phyloP scores from a whole-genome alignment of 108 stramenopile genomes.

The Schizochytrium sp. region DNA sequence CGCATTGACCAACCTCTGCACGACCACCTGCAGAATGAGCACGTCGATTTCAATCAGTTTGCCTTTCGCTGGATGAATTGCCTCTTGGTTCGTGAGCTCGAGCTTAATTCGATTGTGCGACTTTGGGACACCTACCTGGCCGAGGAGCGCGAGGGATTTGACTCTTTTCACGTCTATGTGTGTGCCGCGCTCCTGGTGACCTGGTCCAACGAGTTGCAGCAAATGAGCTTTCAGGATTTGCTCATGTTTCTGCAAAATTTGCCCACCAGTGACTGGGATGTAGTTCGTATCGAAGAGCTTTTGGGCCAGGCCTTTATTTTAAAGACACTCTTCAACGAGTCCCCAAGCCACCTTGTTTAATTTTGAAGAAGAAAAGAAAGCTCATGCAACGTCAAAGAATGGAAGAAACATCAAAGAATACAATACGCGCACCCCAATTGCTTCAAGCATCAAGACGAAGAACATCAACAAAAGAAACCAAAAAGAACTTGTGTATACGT shows the following conservation, averaged over 20 bases:
- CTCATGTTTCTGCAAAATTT: constrained; percentile 80
- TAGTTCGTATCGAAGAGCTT: constrained; percentile 43
- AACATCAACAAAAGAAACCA: too few relatives aligned
- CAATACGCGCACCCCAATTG: too few relatives aligned
- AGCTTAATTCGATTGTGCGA: constrained; percentile 62
- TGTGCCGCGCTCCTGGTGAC: constrained; percentile 91
- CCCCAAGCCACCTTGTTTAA: constrained; percentile 22
- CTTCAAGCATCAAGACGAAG: too few relatives aligned
- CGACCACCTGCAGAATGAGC: constrained; percentile 14
- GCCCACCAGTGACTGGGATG: constrained; percentile 49
- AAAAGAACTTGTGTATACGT: too few relatives aligned
- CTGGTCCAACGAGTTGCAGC: constrained; percentile 68
- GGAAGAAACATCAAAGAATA: too few relatives aligned
- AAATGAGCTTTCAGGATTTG: constrained; percentile 83
- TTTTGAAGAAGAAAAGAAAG: too few relatives aligned
- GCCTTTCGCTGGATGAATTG: constrained; percentile 99
- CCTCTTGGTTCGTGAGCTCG: constrained; percentile 82
- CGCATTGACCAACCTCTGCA: constrained; percentile 62
- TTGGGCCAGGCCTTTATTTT: constrained; percentile 50
- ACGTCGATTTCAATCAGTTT: constrained; percentile 79
- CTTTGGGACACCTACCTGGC: constrained; percentile 88
- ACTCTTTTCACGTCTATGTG: constrained; percentile 93
- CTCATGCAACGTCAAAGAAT: too few relatives aligned
- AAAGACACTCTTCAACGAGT: constrained; percentile 28
- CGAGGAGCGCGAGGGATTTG: constrained; percentile 75